Conservation (phyloP, 805 yeast genomes). For the Candida glaebosa region DNA sequence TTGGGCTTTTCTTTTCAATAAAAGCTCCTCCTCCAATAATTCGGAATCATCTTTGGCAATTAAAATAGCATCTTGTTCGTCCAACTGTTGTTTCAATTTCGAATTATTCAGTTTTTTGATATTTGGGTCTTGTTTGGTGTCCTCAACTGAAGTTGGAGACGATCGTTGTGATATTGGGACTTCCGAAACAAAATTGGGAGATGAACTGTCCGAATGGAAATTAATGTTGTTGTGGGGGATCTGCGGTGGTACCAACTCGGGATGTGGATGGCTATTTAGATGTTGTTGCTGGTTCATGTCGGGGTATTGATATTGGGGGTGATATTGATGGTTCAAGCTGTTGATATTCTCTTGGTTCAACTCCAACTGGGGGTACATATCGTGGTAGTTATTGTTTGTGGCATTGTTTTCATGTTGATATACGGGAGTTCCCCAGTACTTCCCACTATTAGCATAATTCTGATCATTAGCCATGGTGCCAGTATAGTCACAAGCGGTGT, state of each 20-base stretch:
- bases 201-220: conserved; percentile 3
- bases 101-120: conserved; percentile 1
- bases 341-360: conserved; percentile 13
- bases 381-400: no score
- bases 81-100: conserved; percentile 25
- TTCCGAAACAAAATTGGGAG: background rate
- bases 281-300: no score
- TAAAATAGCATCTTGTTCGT: conserved; percentile 35
- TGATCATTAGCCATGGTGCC: no score
- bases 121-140: background rate
- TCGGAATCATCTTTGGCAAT: conserved; percentile 36
- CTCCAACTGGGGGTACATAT: conserved; percentile 6
- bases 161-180: background rate
- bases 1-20: conserved; percentile 66
- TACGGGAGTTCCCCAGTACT: no score
- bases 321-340: conserved; percentile 7
- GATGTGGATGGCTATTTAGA: no score
- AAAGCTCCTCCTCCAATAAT: conserved; percentile 39
- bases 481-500: no score
- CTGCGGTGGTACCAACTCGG: no score
- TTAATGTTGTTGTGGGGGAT: no score
- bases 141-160: conserved; percentile 2
- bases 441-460: no score
- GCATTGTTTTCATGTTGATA: no score
- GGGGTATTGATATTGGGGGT: background rate